Percentiles rank a stretch among this genome's conserved stretches.
These are phyloP conservation scores for Starmerella vitae DNA, from an alignment of 805 yeast species.

Conservation along the genomic window DNA sequence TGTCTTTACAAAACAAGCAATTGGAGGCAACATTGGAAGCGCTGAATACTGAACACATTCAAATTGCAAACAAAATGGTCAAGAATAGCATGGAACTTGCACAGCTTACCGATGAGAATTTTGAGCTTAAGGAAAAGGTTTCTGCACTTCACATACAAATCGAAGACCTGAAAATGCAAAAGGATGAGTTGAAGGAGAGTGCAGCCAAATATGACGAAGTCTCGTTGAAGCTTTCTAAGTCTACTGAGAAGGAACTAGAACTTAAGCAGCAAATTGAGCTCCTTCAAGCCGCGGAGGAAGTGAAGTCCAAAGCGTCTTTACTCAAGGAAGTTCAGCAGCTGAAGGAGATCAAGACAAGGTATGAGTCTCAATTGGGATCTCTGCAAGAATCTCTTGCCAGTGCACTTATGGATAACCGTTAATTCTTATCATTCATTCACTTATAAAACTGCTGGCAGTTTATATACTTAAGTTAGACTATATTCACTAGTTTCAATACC, in stretches of 20 bases:
- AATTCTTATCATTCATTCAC: neutral
- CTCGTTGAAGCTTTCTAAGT: constrained; percentile 3
- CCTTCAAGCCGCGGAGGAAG: constrained; percentile 4
- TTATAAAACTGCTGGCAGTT: neutral
- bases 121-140: constrained; percentile 32
- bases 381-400: constrained; percentile 21
- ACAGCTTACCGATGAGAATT: constrained; percentile 60
- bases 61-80: constrained; percentile 77
- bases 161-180: neutral
- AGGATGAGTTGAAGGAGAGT: constrained; percentile 2
- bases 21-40: constrained; percentile 56
- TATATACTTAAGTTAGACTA: too few species aligned
- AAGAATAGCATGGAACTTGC: constrained; percentile 64
- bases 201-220: neutral
- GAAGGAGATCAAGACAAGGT: constrained; percentile 16
- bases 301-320: constrained; percentile 7
- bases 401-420: constrained; percentile 5
- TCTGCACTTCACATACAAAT: constrained; percentile 2
- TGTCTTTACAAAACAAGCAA: constrained; percentile 58
- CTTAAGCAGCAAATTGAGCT: constrained; percentile 16
- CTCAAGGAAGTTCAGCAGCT: constrained; percentile 13
- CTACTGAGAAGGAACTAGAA: constrained; percentile 10
- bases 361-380: constrained; percentile 20
- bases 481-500: too few species aligned
- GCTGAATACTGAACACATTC: constrained; percentile 70